phyloP scores from a whole-genome alignment of 108 stramenopile species.

The Nannochloropsis salina region DNA sequence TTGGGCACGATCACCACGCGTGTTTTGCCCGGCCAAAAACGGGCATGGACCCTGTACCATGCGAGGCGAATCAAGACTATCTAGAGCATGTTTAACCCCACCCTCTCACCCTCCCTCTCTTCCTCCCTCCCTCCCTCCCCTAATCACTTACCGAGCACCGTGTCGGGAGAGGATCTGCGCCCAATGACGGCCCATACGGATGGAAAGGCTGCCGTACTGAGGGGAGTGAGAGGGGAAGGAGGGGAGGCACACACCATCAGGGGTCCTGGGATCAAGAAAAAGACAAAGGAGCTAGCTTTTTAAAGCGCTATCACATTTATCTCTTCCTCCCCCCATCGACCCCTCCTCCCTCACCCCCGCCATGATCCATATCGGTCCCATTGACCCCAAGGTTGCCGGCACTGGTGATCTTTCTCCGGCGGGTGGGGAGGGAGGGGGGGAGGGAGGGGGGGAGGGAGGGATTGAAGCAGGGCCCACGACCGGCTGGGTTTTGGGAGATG shows the following conservation, averaged over 20 bases:
- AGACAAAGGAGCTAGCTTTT: too few species aligned
- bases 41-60: neutral
- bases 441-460: neutral
- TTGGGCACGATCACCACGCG: neutral
- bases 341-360: neutral
- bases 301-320: neutral
- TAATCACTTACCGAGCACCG: neutral
- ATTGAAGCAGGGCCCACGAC: neutral
- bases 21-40: neutral
- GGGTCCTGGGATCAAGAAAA: too few species aligned
- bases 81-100: neutral
- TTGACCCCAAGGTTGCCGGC: neutral
- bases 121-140: neutral
- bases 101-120: neutral
- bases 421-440: neutral
- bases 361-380: neutral
- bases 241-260: too few species aligned
- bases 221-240: neutral
- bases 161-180: neutral
- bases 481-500: neutral
- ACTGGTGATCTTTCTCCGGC: too few species aligned
- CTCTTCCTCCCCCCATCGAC: neutral
- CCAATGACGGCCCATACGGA: neutral
- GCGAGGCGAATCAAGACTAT: too few species aligned
- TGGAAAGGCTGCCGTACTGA: neutral